Percentiles rank a stretch among this genome's conserved stretches.
Conservation (phyloP, 2,329 filamentous ascomycete species). For the Alternaria longipes region DNA sequence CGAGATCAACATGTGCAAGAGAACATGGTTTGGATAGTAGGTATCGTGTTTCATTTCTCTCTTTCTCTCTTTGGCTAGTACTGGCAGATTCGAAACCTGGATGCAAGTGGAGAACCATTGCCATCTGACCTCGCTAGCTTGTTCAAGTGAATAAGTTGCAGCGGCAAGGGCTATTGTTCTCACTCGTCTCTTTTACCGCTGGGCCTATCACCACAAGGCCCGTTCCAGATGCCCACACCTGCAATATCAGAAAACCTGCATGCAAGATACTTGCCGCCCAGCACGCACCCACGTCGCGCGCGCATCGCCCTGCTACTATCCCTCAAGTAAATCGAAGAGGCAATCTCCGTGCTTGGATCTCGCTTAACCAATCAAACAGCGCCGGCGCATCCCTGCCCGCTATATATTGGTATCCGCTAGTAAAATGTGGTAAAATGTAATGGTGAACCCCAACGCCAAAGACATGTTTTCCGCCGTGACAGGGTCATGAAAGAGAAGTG, state of each 20-base stretch:
- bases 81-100: background rate
- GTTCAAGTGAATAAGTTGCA: background rate
- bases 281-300: conserved; percentile 6
- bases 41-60: conserved; percentile 5
- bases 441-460: conserved; percentile 15
- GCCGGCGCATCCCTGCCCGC: conserved; percentile 9
- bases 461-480: conserved; percentile 19
- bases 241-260: conserved; percentile 1
- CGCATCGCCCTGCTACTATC: background rate
- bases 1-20: background rate
- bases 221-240: conserved; percentile 3
- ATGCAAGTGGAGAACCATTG: conserved; percentile 5
- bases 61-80: conserved; percentile 3
- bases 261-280: conserved; percentile 15
- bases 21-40: conserved; percentile 2
- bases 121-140: conserved; percentile 7
- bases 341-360: conserved; percentile 17
- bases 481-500: conserved; percentile 15
- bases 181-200: conserved; percentile 5
- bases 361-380: conserved; percentile 24
- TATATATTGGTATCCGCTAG: conserved; percentile 13
- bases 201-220: conserved; percentile 3
- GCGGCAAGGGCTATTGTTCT: conserved; percentile 3
- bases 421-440: conserved; percentile 13
- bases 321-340: conserved; percentile 8